These are phyloP conservation scores for Strobilomyces echinocephalus DNA, from an alignment of 768 basidiomycete genomes.

Conservation along the genomic window DNA sequence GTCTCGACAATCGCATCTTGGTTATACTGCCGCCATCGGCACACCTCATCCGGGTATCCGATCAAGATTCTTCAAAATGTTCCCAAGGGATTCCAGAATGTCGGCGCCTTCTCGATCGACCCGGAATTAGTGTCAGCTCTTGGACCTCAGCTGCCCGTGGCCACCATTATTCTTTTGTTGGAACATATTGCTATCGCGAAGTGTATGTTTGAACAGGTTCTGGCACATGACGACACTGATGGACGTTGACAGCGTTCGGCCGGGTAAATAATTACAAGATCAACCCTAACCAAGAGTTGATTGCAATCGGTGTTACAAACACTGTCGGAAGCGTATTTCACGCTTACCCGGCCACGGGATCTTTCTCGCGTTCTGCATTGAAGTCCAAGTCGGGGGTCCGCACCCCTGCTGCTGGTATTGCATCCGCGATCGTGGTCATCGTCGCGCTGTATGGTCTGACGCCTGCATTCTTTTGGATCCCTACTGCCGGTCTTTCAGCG, in stretches of 20 bases:
- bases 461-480: slow-evolving; percentile 88
- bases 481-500: slow-evolving; percentile 77
- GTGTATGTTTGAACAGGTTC: slow-evolving; percentile 45
- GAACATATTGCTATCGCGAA: slow-evolving; percentile 98
- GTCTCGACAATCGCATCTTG: slow-evolving; percentile 84
- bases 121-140: slow-evolving; percentile 57
- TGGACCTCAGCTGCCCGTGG: slow-evolving; percentile 70
- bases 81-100: slow-evolving; percentile 74
- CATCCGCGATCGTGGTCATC: slow-evolving; percentile 83
- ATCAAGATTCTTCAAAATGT: slow-evolving; percentile 82
- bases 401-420: slow-evolving; percentile 84
- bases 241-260: slow-evolving; percentile 66
- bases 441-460: slow-evolving; percentile 94
- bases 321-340: slow-evolving; percentile 83
- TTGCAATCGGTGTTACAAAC: slow-evolving; percentile 99
- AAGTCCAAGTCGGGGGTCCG: slow-evolving; percentile 95
- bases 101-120: slow-evolving; percentile 45
- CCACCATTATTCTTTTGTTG: slow-evolving; percentile 83
- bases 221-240: slow-evolving; percentile 9
- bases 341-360: slow-evolving; percentile 96
- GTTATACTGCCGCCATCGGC: slow-evolving; percentile 70
- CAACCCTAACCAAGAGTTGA: slow-evolving; percentile 89
- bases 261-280: slow-evolving; percentile 94
- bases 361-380: slow-evolving; percentile 96
- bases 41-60: slow-evolving; percentile 59